Evolutionary conservation across 2,329 filamentous ascomycete genomes (phyloP).

Genomic region (Curvularia sp.): DNA sequence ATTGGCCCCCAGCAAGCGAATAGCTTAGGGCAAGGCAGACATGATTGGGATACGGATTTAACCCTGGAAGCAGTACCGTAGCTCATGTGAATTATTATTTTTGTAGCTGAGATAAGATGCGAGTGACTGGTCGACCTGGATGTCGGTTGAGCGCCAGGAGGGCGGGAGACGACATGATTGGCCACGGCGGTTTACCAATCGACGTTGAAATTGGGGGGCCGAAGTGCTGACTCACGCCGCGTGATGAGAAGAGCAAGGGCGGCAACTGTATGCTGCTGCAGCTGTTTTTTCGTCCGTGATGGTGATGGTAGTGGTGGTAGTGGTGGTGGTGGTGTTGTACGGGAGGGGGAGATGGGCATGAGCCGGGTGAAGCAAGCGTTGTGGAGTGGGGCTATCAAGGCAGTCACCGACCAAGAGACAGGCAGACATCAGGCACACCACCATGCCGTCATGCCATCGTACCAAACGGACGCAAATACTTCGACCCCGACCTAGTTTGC

Average conservation of each 20-base stretch:
- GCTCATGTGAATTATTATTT: slow-evolving; percentile 8
- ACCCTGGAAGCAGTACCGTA: slow-evolving; percentile 1
- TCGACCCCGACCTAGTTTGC: slow-evolving; percentile 3
- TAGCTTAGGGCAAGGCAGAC: slow-evolving; percentile 23
- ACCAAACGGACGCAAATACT: neutral
- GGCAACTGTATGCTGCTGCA: neutral
- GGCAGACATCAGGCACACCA: slow-evolving; percentile 6
- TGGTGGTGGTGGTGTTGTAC: slow-evolving; percentile 1
- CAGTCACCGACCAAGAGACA: slow-evolving; percentile 5
- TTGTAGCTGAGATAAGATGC: slow-evolving; percentile 17
- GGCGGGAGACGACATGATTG: slow-evolving; percentile 1
- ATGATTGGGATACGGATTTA: slow-evolving; percentile 14
- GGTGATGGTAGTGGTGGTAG: neutral
- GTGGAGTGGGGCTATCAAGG: slow-evolving; percentile 3
- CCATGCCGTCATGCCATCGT: neutral
- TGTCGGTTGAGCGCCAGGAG: slow-evolving; percentile 1
- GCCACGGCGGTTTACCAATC: neutral
- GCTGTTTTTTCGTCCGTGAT: neutral
- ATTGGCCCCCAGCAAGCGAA: slow-evolving; percentile 13
- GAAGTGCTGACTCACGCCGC: neutral
- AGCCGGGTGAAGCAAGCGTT: neutral
- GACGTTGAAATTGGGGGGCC: neutral
- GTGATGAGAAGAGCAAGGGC: slow-evolving; percentile 3
- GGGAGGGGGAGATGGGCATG: neutral
- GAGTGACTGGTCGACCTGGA: slow-evolving; percentile 5